A percentile compares a stretch with the other conserved stretches of the same genome.
Conservation (phyloP, 2,329 filamentous ascomycete genomes). For the Trichoderma endophyticum region DNA sequence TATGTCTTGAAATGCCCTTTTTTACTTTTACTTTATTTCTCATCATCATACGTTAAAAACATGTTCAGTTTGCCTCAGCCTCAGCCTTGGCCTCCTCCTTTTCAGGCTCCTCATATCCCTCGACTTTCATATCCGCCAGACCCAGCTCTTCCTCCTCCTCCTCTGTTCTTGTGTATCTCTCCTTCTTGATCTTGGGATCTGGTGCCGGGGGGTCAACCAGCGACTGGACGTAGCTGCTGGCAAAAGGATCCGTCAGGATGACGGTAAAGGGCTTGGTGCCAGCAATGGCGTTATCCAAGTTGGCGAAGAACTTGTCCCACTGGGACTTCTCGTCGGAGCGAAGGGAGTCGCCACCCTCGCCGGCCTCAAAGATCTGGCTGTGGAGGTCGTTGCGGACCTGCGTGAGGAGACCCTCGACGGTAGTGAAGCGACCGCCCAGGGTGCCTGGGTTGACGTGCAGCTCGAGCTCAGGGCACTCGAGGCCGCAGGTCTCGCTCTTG, state of each 20-base stretch:
- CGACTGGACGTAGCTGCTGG: conserved; percentile 91
- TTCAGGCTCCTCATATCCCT: conserved; percentile 65
- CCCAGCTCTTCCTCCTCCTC: conserved; percentile 95
- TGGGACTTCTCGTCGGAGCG: conserved; percentile 58
- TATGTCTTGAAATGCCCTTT: not conserved
- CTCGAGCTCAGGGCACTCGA: conserved; percentile 82
- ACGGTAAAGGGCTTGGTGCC: conserved; percentile 80
- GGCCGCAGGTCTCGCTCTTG: conserved; percentile 87
- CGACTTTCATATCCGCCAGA: conserved; percentile 86
- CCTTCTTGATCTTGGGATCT: conserved; percentile 76
- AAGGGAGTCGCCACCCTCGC: conserved; percentile 74
- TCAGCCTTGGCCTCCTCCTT: conserved; percentile 25
- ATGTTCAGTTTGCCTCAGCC: not conserved
- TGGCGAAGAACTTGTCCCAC: conserved; percentile 80
- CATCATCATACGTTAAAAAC: not conserved
- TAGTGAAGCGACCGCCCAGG: conserved; percentile 93
- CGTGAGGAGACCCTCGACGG: conserved; percentile 87
- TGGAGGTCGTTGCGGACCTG: conserved; percentile 89
- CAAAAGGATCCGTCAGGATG: conserved; percentile 81
- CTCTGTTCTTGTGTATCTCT: conserved; percentile 81
- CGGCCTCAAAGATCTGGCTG: conserved; percentile 77
- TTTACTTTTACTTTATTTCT: not conserved
- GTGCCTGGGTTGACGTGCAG: conserved; percentile 90
- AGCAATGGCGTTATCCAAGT: conserved; percentile 72
- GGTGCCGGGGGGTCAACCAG: conserved; percentile 66